Evolutionary conservation across 805 yeast species (phyloP).

Genomic region (Ogataea chonburiensis): DNA sequence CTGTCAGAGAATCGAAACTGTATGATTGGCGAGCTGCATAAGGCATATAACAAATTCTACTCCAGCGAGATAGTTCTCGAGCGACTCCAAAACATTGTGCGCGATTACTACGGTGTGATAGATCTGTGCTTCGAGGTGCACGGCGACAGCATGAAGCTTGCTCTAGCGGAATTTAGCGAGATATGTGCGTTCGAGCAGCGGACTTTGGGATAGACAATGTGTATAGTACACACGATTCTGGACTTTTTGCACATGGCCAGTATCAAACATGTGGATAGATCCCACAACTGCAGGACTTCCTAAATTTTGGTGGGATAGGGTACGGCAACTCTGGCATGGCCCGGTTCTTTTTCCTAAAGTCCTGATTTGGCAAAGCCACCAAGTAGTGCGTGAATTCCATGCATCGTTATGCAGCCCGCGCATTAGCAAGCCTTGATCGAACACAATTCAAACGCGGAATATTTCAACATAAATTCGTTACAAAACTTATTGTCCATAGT

Average conservation of each 20-base stretch:
- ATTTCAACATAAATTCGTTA: too few species aligned
- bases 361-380: background rate
- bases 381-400: background rate
- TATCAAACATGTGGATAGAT: too few species aligned
- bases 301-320: too few species aligned
- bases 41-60: constrained; percentile 17
- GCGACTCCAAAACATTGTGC: constrained; percentile 12
- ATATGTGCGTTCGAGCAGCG: constrained; percentile 13
- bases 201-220: background rate
- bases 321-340: too few species aligned
- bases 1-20: constrained; percentile 5
- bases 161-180: constrained; percentile 14
- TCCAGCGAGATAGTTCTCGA: constrained; percentile 9
- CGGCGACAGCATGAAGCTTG: constrained; percentile 8
- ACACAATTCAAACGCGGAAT: too few species aligned
- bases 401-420: constrained; percentile 1
- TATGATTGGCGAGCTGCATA: constrained; percentile 7
- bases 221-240: too few species aligned
- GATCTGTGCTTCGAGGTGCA: constrained; percentile 21
- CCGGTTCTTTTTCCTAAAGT: background rate
- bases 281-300: background rate
- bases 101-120: constrained; percentile 17
- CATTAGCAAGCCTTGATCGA: constrained; percentile 3
- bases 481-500: too few species aligned
- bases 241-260: too few species aligned